Percentiles rank a stretch among this genome's conserved stretches.
Evolutionary conservation across 495 filamentous ascomycete species (phyloP).

Genomic region (Aspergillus ellipticus): DNA sequence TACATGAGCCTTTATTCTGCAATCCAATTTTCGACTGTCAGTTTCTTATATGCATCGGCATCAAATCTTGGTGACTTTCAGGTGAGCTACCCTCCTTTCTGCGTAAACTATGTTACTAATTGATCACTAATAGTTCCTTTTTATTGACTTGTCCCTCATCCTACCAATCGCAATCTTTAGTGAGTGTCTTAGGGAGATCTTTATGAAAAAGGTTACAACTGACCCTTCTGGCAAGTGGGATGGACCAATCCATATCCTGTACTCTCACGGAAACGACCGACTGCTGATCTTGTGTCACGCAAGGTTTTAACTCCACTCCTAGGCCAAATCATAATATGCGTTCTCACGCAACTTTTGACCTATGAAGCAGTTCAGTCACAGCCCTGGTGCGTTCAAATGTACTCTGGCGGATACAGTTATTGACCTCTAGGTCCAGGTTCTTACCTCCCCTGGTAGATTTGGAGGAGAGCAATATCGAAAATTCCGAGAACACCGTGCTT

Average conservation of each 20-base stretch:
- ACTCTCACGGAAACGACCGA: conserved; percentile 80
- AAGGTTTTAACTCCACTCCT: conserved; percentile 89
- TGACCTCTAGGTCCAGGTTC: conserved; percentile 51
- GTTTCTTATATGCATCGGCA: conserved; percentile 91
- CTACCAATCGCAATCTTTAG: conserved; percentile 96
- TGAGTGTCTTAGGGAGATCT: conserved; percentile 35
- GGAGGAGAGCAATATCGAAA: conserved; percentile 76
- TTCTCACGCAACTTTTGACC: conserved; percentile 69
- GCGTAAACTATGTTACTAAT: conserved; percentile 9
- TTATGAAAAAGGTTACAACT: background rate
- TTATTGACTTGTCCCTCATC: conserved; percentile 90
- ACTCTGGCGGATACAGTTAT: background rate
- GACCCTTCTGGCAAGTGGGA: conserved; percentile 64
- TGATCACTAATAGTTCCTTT: conserved; percentile 63
- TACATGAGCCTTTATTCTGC: conserved; percentile 99
- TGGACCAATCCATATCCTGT: conserved; percentile 83
- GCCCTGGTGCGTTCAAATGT: conserved; percentile 57
- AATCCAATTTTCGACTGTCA: conserved; percentile 98
- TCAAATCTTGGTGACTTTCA: conserved; percentile 98
- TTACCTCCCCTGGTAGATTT: conserved; percentile 70
- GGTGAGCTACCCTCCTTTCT: conserved; percentile 33
- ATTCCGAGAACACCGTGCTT: conserved; percentile 87
- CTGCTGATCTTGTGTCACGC: conserved; percentile 86
- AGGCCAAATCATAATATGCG: conserved; percentile 80
- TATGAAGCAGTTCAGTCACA: conserved; percentile 71